Evolutionary conservation across 495 filamentous ascomycete genomes (phyloP).

Genomic region (Xylaria venustula): DNA sequence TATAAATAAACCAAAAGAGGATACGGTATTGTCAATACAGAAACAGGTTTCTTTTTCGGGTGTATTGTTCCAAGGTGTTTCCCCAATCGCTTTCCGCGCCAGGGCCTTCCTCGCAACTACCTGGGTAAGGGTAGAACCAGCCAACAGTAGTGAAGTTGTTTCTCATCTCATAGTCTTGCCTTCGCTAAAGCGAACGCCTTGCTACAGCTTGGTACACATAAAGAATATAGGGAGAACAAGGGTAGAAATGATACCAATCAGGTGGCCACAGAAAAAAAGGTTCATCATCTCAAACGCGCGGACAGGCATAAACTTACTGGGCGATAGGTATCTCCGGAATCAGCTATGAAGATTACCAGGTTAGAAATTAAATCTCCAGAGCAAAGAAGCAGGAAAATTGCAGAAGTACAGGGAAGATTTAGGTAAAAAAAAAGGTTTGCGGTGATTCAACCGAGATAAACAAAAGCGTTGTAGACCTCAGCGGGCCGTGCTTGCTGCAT

Average conservation of each 20-base stretch:
- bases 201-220: neutral
- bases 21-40: too few species aligned
- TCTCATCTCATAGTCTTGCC: neutral
- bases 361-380: constrained; percentile 35
- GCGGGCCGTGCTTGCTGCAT: constrained; percentile 33
- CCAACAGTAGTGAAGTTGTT: too few species aligned
- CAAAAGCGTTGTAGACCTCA: constrained; percentile 17
- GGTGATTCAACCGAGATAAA: constrained; percentile 5
- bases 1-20: too few species aligned
- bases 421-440: neutral
- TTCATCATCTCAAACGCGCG: neutral
- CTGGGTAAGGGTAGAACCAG: too few species aligned
- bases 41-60: too few species aligned
- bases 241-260: too few species aligned
- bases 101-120: too few species aligned
- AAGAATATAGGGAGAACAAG: neutral
- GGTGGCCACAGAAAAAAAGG: neutral
- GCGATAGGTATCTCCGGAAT: constrained; percentile 52
- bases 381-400: constrained; percentile 13
- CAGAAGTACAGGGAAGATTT: constrained; percentile 9
- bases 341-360: constrained; percentile 40
- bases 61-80: too few species aligned
- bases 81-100: too few species aligned
- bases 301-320: constrained; percentile 47
- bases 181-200: neutral